A percentile compares a stretch with the other conserved stretches of the same genome.
phyloP scores from a whole-genome alignment of 2,329 filamentous ascomycete species.

The Pseudogymnoascus sp. region DNA sequence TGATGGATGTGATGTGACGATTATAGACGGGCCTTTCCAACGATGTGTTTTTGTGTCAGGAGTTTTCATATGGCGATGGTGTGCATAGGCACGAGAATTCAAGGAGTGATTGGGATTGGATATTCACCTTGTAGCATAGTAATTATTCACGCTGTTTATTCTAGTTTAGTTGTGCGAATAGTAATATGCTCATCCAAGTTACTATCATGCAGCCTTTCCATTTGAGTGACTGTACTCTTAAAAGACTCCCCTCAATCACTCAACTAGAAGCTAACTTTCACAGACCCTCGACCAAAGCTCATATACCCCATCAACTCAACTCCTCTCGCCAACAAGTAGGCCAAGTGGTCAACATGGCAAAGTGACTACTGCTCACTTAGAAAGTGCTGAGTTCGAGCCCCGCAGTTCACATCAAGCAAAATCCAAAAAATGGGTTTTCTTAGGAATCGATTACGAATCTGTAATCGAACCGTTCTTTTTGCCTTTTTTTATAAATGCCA shows the following conservation, averaged over 20 bases:
- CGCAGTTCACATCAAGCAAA: slow-evolving; percentile 1
- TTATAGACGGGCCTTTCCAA: not conserved
- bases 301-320: not conserved
- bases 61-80: slow-evolving; percentile 6
- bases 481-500: not conserved
- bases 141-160: not conserved
- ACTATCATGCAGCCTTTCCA: not conserved
- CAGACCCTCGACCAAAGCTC: not conserved
- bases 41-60: slow-evolving; percentile 7
- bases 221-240: not conserved
- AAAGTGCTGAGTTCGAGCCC: not conserved
- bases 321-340: not conserved
- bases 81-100: not conserved
- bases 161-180: not conserved
- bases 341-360: not conserved
- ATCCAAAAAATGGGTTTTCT: slow-evolving; percentile 4
- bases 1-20: slow-evolving; percentile 4
- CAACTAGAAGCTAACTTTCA: not conserved
- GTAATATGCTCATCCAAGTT: slow-evolving; percentile 1
- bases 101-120: slow-evolving; percentile 3
- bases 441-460: not conserved
- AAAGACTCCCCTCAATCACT: not conserved
- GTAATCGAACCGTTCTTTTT: slow-evolving; percentile 3
- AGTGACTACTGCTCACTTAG: not conserved
- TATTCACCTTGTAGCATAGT: slow-evolving; percentile 7